Percentiles rank a stretch among this genome's conserved stretches.
Evolutionary conservation across 805 yeast species (phyloP).

Genomic region (Cyberlindnera amylophila): DNA sequence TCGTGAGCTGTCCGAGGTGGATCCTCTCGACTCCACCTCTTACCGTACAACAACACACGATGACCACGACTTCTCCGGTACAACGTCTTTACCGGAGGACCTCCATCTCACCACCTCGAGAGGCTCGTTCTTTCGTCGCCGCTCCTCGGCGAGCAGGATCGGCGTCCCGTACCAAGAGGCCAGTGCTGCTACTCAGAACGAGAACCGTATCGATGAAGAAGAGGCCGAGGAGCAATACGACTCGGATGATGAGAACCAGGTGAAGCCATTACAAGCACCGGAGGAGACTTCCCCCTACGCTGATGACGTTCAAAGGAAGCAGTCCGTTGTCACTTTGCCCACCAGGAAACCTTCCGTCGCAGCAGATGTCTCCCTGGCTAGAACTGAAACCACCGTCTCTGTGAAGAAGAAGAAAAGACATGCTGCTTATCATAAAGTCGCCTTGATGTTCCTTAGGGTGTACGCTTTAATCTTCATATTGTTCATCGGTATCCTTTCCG

Average conservation of each 20-base stretch:
- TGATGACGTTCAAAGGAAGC: neutral
- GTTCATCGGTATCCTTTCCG: constrained; percentile 27
- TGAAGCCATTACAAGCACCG: neutral
- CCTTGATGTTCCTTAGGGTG: constrained; percentile 13
- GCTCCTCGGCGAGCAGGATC: constrained; percentile 6
- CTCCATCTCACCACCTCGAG: constrained; percentile 9
- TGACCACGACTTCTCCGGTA: constrained; percentile 14
- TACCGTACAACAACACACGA: constrained; percentile 11
- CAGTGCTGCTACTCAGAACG: neutral
- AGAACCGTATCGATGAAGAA: constrained; percentile 1
- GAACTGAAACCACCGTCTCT: constrained; percentile 11
- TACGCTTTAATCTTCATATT: constrained; percentile 22
- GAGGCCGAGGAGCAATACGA: constrained; percentile 3
- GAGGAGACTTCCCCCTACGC: neutral
- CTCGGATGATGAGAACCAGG: constrained; percentile 2
- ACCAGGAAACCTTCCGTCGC: neutral
- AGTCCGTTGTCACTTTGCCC: neutral
- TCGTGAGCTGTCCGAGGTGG: constrained; percentile 13
- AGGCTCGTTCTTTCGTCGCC: constrained; percentile 4
- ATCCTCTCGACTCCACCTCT: constrained; percentile 14
- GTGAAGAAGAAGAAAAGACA: constrained; percentile 14
- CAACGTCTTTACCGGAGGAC: constrained; percentile 7
- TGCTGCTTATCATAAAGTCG: constrained; percentile 13
- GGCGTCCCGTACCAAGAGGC: neutral
- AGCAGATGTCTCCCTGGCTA: constrained; percentile 5